Conservation (phyloP, 371 early-diverging fungal genomes). For the Mycotypha africana region DNA sequence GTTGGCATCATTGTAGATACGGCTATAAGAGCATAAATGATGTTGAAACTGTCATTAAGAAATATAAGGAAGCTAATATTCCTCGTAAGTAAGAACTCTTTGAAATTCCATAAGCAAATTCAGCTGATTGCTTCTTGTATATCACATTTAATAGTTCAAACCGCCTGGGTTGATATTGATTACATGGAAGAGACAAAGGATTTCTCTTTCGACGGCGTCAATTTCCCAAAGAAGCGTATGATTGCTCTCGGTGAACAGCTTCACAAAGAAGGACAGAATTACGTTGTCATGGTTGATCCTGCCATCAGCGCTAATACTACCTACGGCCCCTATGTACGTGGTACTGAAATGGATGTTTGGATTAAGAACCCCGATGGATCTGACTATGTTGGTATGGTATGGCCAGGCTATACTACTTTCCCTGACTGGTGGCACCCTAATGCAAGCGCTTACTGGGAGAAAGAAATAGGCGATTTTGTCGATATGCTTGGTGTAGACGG, state of each 20-base stretch:
- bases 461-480: conserved; percentile 23
- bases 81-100: conserved; percentile 50
- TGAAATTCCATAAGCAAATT: not conserved
- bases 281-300: conserved; percentile 53
- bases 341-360: conserved; percentile 39
- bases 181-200: conserved; percentile 27
- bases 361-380: conserved; percentile 46
- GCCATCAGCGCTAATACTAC: conserved; percentile 34
- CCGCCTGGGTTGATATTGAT: conserved; percentile 19
- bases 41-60: conserved; percentile 47
- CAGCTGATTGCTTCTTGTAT: too few species aligned
- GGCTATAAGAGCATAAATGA: conserved; percentile 57
- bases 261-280: conserved; percentile 13
- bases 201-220: conserved; percentile 44
- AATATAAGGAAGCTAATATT: conserved; percentile 48
- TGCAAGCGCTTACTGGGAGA: conserved; percentile 43
- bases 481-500: conserved; percentile 43
- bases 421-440: conserved; percentile 61
- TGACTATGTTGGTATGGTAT: conserved; percentile 49
- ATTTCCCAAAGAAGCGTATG: conserved; percentile 37
- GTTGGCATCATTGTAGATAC: conserved; percentile 73
- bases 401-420: conserved; percentile 67
- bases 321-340: conserved; percentile 41
- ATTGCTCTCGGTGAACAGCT: conserved; percentile 6
- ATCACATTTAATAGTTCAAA: conserved; percentile 2